Evolutionary conservation across 1,284 basidiomycete genomes (phyloP), one percentile per base, ranked within the genome.

Genomic region (Marasmius tenuissimus): DNA sequence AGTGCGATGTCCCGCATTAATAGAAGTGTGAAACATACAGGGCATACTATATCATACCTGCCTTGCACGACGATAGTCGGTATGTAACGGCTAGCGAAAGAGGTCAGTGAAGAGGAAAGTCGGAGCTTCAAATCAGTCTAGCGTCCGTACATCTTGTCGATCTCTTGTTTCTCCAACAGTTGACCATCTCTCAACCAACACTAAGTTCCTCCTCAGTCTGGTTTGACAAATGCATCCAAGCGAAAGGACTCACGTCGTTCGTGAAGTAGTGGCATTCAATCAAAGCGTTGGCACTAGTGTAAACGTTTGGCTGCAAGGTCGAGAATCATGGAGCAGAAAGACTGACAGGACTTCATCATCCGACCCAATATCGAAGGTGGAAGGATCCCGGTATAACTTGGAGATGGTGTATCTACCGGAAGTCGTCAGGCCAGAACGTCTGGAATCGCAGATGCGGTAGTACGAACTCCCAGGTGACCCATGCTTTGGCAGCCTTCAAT

Each of bases 231-330:
- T 18, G 9, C 38, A 51, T 38, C 20, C 2, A 56, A 42, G 8
- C 39, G 37, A 57, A 45, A 57, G 53, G 9, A 70, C 80, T 55
- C 61, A 89, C 87, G 47, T 84, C 82, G 68, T 93, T 92, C 53
- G 93, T 78, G 70, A 97, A 97, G 74, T 92, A 97, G 71, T 97
- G 94, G 69, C 93, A 93, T 77, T 97, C 95, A 63, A 97, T 96
- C 51, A 88, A 78, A 4, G 94, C 93, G 72, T 95, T 96, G 1
- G 92, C 90, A 68, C 91, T 93, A 11, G 9, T 39, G 56, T 33
- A 57, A 40, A 51, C 8, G 38, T 16, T 39, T 18, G 16, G 22
- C 18, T 42, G n/a, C 3, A 54, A 61, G 42, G 38, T 58, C 8
- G 33, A 14, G 18, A 39, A 40, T 9, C 18, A 22, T 16, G 20